Evolutionary conservation across 768 basidiomycete species (phyloP), one percentile per base, ranked within the genome.

Genomic region (Mrakia blollopis): DNA sequence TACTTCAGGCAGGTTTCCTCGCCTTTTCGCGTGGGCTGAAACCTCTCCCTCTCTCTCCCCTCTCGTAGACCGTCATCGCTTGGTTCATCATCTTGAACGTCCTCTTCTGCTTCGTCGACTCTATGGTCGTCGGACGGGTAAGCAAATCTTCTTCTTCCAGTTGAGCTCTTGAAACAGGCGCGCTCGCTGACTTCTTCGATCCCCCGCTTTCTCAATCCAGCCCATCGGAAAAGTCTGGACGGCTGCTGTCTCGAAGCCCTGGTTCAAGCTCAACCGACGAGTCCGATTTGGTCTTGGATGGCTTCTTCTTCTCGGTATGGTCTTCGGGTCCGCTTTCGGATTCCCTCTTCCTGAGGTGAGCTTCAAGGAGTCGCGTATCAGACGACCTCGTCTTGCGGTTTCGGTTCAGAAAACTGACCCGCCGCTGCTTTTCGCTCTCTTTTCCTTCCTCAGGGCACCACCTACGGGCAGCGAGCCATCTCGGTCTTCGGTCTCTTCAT

Each of bases 281-380:
- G 78, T 86, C 74, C 87, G 92, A 25, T 85, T 92, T 61, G 81
- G 86, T 10, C 81, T 91, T 52, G 93, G 93, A 70, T 93, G 91
- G 91, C 82, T 92, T 32, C 88, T 88, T 78, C 88, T 95, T 60
- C 81, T 94, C 67, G 92, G 82, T 23, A 88, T 93, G 75, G 85
- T 93, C 67, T 91, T 95, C 77, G 93, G 93, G 41, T 93, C 91
- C 28, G 93, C 92, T 0, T 95, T 92, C 82, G 93, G 93, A 14
- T 91, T 93, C 85, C 84, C 86, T 35, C 87, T 79, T 5, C 72
- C 74, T 37, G 50, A 60, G 50, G 60, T 62, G 39, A 71, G 68
- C n/a, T n/a, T n/a, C n/a, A n/a, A n/a, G 39, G 39, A 41, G 6
- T 41, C 39, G 39, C 39, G 60, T n/a, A 62, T 32, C 11, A 39